These are phyloP conservation scores for Coemansia sp. DNA, from an alignment of 192 early-diverging fungal genomes.

Conservation along the genomic window DNA sequence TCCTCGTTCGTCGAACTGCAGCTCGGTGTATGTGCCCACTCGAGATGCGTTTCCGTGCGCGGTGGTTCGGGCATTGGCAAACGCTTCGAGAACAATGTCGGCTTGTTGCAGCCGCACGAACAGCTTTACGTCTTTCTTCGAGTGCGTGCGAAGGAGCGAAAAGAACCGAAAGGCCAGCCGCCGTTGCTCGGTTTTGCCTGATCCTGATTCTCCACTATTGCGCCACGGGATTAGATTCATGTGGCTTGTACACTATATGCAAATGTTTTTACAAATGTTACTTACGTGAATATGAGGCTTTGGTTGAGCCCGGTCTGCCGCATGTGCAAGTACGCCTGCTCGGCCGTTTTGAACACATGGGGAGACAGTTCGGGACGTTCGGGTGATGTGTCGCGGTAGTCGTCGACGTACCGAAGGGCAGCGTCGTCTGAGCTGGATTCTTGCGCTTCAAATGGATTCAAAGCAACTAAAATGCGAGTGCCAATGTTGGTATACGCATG, in stretches of 20 bases:
- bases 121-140: slow-evolving; percentile 77
- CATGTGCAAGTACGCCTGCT: slow-evolving; percentile 72
- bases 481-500: slow-evolving; percentile 72
- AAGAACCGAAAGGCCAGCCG: slow-evolving; percentile 64
- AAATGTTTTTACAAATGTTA: not conserved
- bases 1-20: slow-evolving; percentile 87
- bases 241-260: not conserved
- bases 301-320: slow-evolving; percentile 71
- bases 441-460: slow-evolving; percentile 64
- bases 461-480: slow-evolving; percentile 64
- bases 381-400: slow-evolving; percentile 63
- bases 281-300: slow-evolving; percentile 61
- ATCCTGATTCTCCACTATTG: slow-evolving; percentile 68
- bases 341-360: slow-evolving; percentile 71
- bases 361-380: slow-evolving; percentile 54
- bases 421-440: slow-evolving; percentile 59
- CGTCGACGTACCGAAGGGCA: slow-evolving; percentile 72
- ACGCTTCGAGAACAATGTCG: slow-evolving; percentile 78
- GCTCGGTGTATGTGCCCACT: slow-evolving; percentile 82
- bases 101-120: slow-evolving; percentile 64
- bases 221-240: not conserved
- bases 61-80: slow-evolving; percentile 67
- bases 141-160: slow-evolving; percentile 64
- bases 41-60: slow-evolving; percentile 72
- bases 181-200: slow-evolving; percentile 78